Evolutionary conservation across 345 rosid genomes (phyloP), one percentile per base, ranked within the genome.

Genomic region (Salix suchowensis): DNA sequence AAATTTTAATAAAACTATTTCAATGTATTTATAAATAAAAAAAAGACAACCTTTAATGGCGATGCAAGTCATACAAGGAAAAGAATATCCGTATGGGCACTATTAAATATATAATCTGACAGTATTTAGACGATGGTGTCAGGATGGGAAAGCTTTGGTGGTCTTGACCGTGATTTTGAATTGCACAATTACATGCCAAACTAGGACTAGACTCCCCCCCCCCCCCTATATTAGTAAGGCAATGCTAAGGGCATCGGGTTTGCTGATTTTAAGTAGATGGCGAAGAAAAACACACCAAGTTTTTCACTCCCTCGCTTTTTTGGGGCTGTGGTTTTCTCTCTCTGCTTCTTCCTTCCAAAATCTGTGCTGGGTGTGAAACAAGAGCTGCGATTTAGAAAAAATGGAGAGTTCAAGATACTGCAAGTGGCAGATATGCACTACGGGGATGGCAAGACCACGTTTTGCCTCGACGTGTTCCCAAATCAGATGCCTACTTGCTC

Each of bases 361-460:
- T 7, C 37, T 39, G 82, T 68, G 3, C 19, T 70, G 14, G 71
- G 48, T 15, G 82, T 30, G n/a, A 36, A 68, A 65, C 30, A 65
- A 23, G 73, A 67, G 60, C 89, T 93, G 78, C 86, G 87, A 60
- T 91, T 93, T 71, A 83, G 85, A 23, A 36, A 9, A 14, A 75
- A 82, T 52, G 97, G 98, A 34, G 76, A 87, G 80, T 91, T 95
- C 75, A 95, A 91, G 88, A 88, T 95, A 74, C 89, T 95, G 73
- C 98, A 93, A 82, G 92, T 91, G 48, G 96, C 98, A 11, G 97
- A 93, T 71, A 93, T 93, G 98, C 98, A 93, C 86, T 95, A 78
- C 55, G 98, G 89, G 7, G 55, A 87, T 54, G 97, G 98, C 81
- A 88, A 78, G 85, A 73, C 74, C 64, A 85, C 96, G 8, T 81